Base-by-base conservation (phyloP, 257 asterid species). In the Capsicum pubescens region DNA sequence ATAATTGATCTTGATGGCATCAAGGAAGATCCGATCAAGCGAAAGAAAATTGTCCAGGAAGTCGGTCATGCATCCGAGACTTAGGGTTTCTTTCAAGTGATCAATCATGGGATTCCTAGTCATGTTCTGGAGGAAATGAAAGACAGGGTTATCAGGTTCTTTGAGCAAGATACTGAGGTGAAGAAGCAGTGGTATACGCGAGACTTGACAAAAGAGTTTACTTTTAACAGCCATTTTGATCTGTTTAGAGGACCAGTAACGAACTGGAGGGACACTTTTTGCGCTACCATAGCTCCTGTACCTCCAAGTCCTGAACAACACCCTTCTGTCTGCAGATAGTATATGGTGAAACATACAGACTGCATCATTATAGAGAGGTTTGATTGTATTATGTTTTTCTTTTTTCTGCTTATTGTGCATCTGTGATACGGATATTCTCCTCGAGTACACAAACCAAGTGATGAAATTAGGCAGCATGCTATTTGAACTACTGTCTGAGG, bases 401-500 rank as follows among this genome's bases (percentile, higher is more conserved):
- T 46, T 26, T 26, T 26, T 26, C 32, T 71, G 57, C 15, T 69
- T 9, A 44, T 70, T 4, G 55, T 69, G 15, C 6, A 70, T 71
- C 5, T 71, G 13, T 16, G 1, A 26, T 81, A 84, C 86, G 48
- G 87, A 87, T 42, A 74, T 76, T 64, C 74, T 87, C 6, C 58
- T 84, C 0, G 84, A 84, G 83, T 87, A 82, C 83, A 82, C 85
- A 35, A 74, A 84, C 11, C 68, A 82, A 58, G 42, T 84, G 56
- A 77, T 67, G 81, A 82, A 82, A 14, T 48, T 87, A 55, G 87
- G 74, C 7, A 50, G 36, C 2, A 67, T 10, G 35, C 7, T 67
- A 35, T 67, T 67, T 67, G 86, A 82, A 64, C 55, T 84, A 48
- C 32, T 87, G 55, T 82, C 89, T 1, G 87, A 84, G 79, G 89